phyloP scores from a whole-genome alignment of 2,329 filamentous ascomycete species.

The Penicillium glabrum region DNA sequence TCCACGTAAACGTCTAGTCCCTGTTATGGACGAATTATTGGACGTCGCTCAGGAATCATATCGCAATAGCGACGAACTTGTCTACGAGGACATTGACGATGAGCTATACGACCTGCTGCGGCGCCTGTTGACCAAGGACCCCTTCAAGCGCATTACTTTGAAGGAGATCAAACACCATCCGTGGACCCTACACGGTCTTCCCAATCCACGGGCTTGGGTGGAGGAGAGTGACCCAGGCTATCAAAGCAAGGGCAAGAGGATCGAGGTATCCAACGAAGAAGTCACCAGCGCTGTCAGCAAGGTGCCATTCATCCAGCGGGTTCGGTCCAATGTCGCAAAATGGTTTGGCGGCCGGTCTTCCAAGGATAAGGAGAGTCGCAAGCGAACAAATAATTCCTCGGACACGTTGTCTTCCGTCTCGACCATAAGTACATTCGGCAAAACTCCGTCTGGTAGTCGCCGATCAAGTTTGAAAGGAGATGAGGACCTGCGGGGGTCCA shows the following conservation, averaged over 20 bases:
- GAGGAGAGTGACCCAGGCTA: constrained; percentile 86
- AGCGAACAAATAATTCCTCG: constrained; percentile 54
- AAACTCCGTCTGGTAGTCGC: constrained; percentile 50
- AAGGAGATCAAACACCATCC: constrained; percentile 91
- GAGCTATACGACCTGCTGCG: constrained; percentile 74
- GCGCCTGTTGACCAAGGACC: constrained; percentile 84
- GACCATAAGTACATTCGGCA: constrained; percentile 56
- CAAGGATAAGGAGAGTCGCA: constrained; percentile 44
- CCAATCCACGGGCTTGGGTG: constrained; percentile 77
- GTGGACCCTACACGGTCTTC: constrained; percentile 80
- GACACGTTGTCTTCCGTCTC: constrained; percentile 57
- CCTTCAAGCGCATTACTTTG: constrained; percentile 81
- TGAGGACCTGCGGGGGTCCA: constrained; percentile 55
- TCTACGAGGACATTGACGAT: constrained; percentile 83
- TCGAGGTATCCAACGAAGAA: constrained; percentile 88
- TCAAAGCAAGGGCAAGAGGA: constrained; percentile 75
- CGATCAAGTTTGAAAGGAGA: constrained; percentile 60
- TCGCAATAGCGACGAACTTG: constrained; percentile 73
- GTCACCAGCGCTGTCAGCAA: constrained; percentile 88
- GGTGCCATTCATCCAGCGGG: constrained; percentile 80
- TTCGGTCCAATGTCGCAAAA: constrained; percentile 73
- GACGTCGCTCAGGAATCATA: constrained; percentile 47
- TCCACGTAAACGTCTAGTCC: constrained; percentile 75
- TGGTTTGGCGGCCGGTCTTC: constrained; percentile 51
- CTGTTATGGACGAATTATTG: constrained; percentile 54